Conservation (phyloP, 1,139 yeast species). For the Yamadazyma dendronema region DNA sequence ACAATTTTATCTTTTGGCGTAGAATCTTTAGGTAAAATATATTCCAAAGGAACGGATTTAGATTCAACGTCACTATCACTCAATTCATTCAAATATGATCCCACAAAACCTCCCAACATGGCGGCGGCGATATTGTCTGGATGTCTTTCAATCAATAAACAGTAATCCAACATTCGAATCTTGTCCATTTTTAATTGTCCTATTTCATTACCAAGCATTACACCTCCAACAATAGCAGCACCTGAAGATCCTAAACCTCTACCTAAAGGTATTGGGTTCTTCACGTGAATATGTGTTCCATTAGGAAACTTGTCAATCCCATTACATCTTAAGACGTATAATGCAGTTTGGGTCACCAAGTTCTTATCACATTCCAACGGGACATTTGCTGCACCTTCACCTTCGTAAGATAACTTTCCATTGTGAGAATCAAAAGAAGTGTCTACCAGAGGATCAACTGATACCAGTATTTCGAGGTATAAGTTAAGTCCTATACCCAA, state of each 20-base stretch:
- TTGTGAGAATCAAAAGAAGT: conserved; percentile 62
- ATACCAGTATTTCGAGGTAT: conserved; percentile 67
- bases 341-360: conserved; percentile 87
- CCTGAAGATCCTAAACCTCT: conserved; percentile 98
- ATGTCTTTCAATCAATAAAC: conserved; percentile 95
- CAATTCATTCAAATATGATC: conserved; percentile 84
- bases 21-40: conserved; percentile 73
- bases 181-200: conserved; percentile 73
- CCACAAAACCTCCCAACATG: conserved; percentile 98
- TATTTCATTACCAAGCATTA: conserved; percentile 82
- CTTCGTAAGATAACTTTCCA: conserved; percentile 69
- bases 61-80: conserved; percentile 66
- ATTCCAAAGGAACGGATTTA: conserved; percentile 79
- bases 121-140: conserved; percentile 99
- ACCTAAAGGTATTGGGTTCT: conserved; percentile 92
- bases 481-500: conserved; percentile 84
- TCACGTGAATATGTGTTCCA: conserved; percentile 80
- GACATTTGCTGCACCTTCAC: conserved; percentile 73
- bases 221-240: conserved; percentile 98
- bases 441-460: conserved; percentile 52
- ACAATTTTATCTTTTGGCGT: conserved; percentile 51
- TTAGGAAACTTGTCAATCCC: conserved; percentile 70
- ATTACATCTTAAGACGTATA: conserved; percentile 84
- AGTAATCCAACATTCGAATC: conserved; percentile 85
- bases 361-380: conserved; percentile 76